Percentiles rank a stretch among this genome's conserved stretches.
Evolutionary conservation across 2,329 filamentous ascomycete genomes (phyloP).

Genomic region (Talaromyces sp.): DNA sequence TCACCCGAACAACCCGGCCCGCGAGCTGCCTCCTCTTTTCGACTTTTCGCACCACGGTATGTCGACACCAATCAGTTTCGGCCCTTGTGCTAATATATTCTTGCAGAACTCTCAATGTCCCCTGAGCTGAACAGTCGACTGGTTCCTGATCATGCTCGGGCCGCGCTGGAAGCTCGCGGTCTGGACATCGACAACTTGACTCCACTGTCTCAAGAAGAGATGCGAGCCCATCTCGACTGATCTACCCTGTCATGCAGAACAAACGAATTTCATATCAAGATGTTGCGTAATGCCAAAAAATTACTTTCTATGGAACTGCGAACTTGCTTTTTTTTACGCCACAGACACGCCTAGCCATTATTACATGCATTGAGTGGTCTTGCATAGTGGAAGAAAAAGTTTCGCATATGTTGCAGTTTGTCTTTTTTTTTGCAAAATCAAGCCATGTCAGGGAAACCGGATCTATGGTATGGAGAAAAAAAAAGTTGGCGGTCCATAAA

Average conservation of each 20-base stretch:
- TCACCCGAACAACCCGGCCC: constrained; percentile 71
- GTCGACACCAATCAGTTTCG: constrained; percentile 25
- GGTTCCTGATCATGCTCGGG: constrained; percentile 74
- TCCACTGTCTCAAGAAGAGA: constrained; percentile 86
- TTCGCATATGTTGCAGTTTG: constrained; percentile 18
- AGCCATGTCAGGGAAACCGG: constrained; percentile 18
- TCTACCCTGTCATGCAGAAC: constrained; percentile 9
- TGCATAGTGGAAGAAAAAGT: constrained; percentile 24
- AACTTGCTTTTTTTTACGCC: constrained; percentile 22
- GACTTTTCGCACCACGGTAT: constrained; percentile 91
- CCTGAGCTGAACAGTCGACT: constrained; percentile 81
- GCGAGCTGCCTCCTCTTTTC: constrained; percentile 82
- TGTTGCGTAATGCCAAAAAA: constrained; percentile 24
- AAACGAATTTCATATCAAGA: constrained; percentile 21
- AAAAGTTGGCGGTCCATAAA: constrained; percentile 10
- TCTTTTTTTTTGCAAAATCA: constrained; percentile 15
- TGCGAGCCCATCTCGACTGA: constrained; percentile 98
- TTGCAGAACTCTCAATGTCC: constrained; percentile 86
- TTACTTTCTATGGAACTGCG: constrained; percentile 15
- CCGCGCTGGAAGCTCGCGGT: constrained; percentile 66
- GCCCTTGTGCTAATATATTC: constrained; percentile 14
- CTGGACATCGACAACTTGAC: constrained; percentile 93
- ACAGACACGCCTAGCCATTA: constrained; percentile 18
- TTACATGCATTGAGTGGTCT: constrained; percentile 27
- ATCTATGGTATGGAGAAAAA: constrained; percentile 11